Evolutionary conservation across 805 yeast species (phyloP).

Genomic region (Candida yuanshanica): DNA sequence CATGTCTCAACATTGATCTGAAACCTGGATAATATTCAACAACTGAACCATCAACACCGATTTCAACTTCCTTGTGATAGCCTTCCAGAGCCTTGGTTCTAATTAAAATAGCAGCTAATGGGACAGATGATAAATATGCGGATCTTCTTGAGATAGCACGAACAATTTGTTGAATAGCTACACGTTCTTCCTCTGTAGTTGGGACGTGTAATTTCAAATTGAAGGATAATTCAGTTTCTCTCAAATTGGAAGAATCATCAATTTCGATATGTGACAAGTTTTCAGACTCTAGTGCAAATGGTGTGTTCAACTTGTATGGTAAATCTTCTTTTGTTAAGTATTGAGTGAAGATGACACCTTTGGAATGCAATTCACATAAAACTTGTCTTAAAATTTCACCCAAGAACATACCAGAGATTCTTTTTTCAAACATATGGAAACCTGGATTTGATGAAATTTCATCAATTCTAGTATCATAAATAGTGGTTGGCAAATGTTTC

Average conservation of each 20-base stretch:
- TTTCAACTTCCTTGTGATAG: slow-evolving; percentile 72
- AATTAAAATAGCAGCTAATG: slow-evolving; percentile 73
- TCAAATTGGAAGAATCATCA: slow-evolving; percentile 71
- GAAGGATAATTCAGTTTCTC: slow-evolving; percentile 63
- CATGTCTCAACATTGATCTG: slow-evolving; percentile 73
- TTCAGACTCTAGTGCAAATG: slow-evolving; percentile 77
- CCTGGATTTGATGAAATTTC: slow-evolving; percentile 73
- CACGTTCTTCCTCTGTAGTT: slow-evolving; percentile 62
- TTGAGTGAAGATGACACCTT: slow-evolving; percentile 54
- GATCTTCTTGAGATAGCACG: slow-evolving; percentile 82
- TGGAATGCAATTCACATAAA: slow-evolving; percentile 59
- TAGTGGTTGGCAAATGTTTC: slow-evolving; percentile 67
- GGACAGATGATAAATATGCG: slow-evolving; percentile 85
- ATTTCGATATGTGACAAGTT: slow-evolving; percentile 82
- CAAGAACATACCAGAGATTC: slow-evolving; percentile 87
- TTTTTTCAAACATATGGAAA: slow-evolving; percentile 86
- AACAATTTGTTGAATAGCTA: slow-evolving; percentile 65
- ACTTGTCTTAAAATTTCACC: slow-evolving; percentile 84
- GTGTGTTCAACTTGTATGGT: slow-evolving; percentile 60
- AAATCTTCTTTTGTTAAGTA: slow-evolving; percentile 34
- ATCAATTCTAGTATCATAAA: slow-evolving; percentile 71
- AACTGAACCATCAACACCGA: slow-evolving; percentile 95
- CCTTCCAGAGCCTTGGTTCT: slow-evolving; percentile 60
- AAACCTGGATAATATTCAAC: slow-evolving; percentile 92
- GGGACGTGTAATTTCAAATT: slow-evolving; percentile 51